Percentiles rank a stretch among this genome's conserved stretches.
Conservation (phyloP, 495 filamentous ascomycete species). For the Aspergillus biplanus region DNA sequence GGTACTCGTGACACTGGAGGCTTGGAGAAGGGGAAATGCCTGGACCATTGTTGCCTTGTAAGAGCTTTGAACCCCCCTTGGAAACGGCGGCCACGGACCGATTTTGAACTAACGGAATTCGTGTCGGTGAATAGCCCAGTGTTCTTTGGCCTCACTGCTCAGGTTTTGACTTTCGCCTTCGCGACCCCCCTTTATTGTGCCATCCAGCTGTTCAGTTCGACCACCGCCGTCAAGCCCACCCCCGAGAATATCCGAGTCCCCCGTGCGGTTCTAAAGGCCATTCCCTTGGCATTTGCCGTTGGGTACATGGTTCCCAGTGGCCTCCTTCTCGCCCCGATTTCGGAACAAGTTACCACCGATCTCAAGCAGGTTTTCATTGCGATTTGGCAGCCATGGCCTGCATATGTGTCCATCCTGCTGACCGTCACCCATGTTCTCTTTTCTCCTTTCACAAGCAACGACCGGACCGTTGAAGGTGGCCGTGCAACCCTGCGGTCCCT, state of each 20-base stretch:
- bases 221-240: conserved; percentile 48
- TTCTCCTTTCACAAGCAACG: conserved; percentile 41
- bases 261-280: conserved; percentile 45
- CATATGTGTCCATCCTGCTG: conserved; percentile 46
- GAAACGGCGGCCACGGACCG: neutral
- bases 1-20: conserved; percentile 59
- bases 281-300: conserved; percentile 53
- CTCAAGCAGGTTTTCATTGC: conserved; percentile 62
- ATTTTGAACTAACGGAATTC: neutral
- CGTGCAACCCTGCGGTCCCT: conserved; percentile 47
- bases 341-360: conserved; percentile 44
- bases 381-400: conserved; percentile 63
- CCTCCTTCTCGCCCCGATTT: conserved; percentile 55
- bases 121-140: conserved; percentile 38
- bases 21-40: conserved; percentile 57
- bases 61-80: conserved; percentile 17
- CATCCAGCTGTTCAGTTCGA: conserved; percentile 57
- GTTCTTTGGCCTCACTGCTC: conserved; percentile 55
- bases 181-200: conserved; percentile 55
- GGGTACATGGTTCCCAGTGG: conserved; percentile 56
- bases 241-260: conserved; percentile 53
- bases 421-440: conserved; percentile 35
- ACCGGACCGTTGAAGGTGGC: conserved; percentile 20
- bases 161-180: conserved; percentile 57
- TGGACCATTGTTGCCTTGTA: conserved; percentile 57